Base-by-base conservation (phyloP, 148 eudicot genomes). In the Mesembryanthemum crystallinum region DNA sequence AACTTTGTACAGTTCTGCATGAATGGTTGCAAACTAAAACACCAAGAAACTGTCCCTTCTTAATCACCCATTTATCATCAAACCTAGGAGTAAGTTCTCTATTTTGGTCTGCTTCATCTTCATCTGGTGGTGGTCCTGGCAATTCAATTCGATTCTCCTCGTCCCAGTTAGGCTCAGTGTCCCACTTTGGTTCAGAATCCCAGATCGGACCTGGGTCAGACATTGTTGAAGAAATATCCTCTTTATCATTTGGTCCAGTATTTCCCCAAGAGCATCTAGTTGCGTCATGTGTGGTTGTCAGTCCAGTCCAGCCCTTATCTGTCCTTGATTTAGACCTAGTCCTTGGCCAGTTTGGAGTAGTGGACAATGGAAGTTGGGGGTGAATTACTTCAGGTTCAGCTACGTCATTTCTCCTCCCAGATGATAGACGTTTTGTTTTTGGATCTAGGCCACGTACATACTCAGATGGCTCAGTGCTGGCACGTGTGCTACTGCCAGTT, bases 121-220 rank as follows among this genome's bases (percentile, higher is more conserved):
- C 94, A 73, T 81, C 83, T 6, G 82, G 76, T 5, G 71, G 82
- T 24, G 92, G 96, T 15, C 90, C 99, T 1, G 97, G 94, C 82
- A 95, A 82, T 78, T 95, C 97, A 71, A 95, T 89, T 24, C 89
- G 94, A 74, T 92, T 87, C 75, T 95, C 99, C 68, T 84, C 86
- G 72, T 82, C 80, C 97, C 94, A 92, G 73, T 87, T 75, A 61
- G 91, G 92, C 83, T 92, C 99, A 12, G 80, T 72, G 72, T 95
- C 97, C 99, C 99, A 95, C 82, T 90, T 92, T 0, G 99, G 99
- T 73, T 92, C 99, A 69, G 94, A 85, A 83, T 92, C 99, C 96
- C 97, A 95, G 49, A 95, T 88, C 49, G 99, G 99, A 33, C 99
- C 96, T 18, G 99, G 99, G 82, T 95, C 99, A 70, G 99, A 95